Evolutionary conservation across 495 filamentous ascomycete genomes (phyloP).

Genomic region (Lindgomyces ingoldianus): DNA sequence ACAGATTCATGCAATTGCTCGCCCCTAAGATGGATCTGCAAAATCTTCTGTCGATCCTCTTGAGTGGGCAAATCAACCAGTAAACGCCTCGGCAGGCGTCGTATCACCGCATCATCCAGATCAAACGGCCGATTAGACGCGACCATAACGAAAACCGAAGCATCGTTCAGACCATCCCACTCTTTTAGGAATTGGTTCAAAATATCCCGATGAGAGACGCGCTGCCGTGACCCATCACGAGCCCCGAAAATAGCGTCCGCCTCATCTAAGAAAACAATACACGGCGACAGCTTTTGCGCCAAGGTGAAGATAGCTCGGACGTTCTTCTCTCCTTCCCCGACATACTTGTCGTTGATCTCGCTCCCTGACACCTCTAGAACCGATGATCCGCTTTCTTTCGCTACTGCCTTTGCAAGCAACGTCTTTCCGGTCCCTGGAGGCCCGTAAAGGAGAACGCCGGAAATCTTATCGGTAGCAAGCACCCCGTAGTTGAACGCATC

Average conservation of each 20-base stretch:
- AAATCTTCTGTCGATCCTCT: constrained; percentile 74
- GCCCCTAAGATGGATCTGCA: constrained; percentile 79
- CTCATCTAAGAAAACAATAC: constrained; percentile 96
- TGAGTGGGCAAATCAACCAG: constrained; percentile 84
- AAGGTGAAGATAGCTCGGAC: constrained; percentile 88
- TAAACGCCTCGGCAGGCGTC: constrained; percentile 78
- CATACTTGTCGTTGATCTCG: constrained; percentile 92
- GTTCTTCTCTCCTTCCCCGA: constrained; percentile 96
- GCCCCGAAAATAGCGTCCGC: constrained; percentile 88
- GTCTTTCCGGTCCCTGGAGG: constrained; percentile 97
- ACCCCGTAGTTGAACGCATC: constrained; percentile 97
- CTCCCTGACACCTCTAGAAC: constrained; percentile 73
- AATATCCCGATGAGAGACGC: constrained; percentile 76
- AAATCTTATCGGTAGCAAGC: constrained; percentile 84
- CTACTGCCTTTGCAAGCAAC: constrained; percentile 90
- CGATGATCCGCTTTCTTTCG: constrained; percentile 88
- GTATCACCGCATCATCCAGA: constrained; percentile 89
- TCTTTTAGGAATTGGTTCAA: constrained; percentile 98
- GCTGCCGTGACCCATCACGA: constrained; percentile 60
- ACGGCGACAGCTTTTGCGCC: constrained; percentile 88
- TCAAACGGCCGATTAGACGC: constrained; percentile 97
- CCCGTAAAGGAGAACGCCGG: constrained; percentile 87
- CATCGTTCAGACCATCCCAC: constrained; percentile 91
- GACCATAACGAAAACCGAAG: constrained; percentile 95
- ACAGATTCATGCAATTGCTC: constrained; percentile 71